Evolutionary conservation across 257 asterid genomes (phyloP).

Genomic region (Solanum medicagineum): DNA sequence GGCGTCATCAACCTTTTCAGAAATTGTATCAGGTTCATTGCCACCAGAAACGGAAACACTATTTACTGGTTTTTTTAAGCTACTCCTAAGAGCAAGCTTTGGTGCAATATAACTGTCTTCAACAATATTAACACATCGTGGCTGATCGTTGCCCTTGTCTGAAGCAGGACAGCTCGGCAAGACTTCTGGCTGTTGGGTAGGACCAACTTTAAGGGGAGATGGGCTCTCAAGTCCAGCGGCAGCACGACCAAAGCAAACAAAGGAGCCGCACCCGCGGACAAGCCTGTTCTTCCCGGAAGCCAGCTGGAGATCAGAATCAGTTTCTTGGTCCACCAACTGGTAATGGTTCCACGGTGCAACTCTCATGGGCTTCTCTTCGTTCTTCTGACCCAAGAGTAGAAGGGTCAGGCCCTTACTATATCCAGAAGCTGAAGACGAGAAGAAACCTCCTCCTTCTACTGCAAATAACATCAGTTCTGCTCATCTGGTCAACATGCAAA

Average conservation of each 20-base stretch:
- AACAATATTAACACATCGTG: constrained; percentile 9
- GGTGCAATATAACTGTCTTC: constrained; percentile 20
- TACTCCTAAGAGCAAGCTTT: constrained; percentile 48
- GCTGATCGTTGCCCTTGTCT: constrained; percentile 27
- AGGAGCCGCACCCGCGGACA: constrained; percentile 77
- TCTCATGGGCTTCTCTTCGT: constrained; percentile 93
- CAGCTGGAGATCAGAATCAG: constrained; percentile 82
- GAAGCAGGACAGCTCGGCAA: constrained; percentile 22
- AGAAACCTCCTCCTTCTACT: constrained; percentile 98
- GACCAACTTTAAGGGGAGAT: constrained; percentile 65
- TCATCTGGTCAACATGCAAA: constrained; percentile 56
- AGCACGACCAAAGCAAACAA: constrained; percentile 75
- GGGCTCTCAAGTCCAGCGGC: constrained; percentile 64
- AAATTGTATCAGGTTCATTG: constrained; percentile 13
- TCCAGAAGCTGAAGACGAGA: constrained; percentile 98
- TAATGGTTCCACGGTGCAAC: constrained; percentile 97
- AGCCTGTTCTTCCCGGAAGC: constrained; percentile 63
- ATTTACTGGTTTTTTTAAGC: constrained; percentile 53
- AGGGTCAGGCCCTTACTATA: constrained; percentile 94
- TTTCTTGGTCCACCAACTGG: constrained; percentile 92
- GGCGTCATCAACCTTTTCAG: constrained; percentile 20
- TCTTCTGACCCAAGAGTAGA: constrained; percentile 75
- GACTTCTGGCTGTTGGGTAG: constrained; percentile 44
- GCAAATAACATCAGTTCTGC: constrained; percentile 94
- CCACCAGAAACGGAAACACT: constrained; percentile 11